phyloP scores from a whole-genome alignment of 2,329 filamentous ascomycete genomes.

The Paracoccidioides lutzii region DNA sequence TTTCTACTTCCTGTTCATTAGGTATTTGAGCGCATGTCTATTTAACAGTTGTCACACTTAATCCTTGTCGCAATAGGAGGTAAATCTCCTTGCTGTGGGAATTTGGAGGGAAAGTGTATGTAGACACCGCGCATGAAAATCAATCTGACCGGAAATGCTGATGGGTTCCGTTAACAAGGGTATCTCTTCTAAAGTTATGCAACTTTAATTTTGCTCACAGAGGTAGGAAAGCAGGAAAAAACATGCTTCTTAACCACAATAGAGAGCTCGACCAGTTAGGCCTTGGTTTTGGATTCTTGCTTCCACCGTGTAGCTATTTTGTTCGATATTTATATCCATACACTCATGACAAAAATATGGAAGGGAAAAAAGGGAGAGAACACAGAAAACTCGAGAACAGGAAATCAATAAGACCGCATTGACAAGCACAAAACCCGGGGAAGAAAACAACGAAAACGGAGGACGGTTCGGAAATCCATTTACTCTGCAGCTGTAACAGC shows the following conservation, averaged over 20 bases:
- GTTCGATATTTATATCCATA: constrained; percentile 1
- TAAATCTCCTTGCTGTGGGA: no score
- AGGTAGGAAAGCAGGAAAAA: background rate
- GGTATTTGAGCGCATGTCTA: background rate
- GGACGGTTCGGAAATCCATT: constrained; percentile 18
- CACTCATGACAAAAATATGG: constrained; percentile 2
- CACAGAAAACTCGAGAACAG: constrained; percentile 8
- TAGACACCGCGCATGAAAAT: background rate
- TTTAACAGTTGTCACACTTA: background rate
- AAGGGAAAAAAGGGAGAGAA: constrained; percentile 18
- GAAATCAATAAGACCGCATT: constrained; percentile 15
- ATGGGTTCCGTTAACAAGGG: background rate
- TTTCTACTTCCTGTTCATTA: no score
- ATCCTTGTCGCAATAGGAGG: background rate
- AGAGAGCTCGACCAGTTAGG: background rate
- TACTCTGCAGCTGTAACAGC: constrained; percentile 32
- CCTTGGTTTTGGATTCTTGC: background rate
- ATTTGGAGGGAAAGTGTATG: background rate
- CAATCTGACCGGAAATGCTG: background rate
- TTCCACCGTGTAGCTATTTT: background rate
- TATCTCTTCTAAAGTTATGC: background rate
- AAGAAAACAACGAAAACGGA: constrained; percentile 15
- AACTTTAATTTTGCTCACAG: background rate
- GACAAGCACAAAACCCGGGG: constrained; percentile 15
- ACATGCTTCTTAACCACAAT: background rate